Percentiles rank a stretch among this genome's conserved stretches.
Evolutionary conservation across 202 grass and related monocot species (phyloP).

Genomic region (Zoysia matrella): DNA sequence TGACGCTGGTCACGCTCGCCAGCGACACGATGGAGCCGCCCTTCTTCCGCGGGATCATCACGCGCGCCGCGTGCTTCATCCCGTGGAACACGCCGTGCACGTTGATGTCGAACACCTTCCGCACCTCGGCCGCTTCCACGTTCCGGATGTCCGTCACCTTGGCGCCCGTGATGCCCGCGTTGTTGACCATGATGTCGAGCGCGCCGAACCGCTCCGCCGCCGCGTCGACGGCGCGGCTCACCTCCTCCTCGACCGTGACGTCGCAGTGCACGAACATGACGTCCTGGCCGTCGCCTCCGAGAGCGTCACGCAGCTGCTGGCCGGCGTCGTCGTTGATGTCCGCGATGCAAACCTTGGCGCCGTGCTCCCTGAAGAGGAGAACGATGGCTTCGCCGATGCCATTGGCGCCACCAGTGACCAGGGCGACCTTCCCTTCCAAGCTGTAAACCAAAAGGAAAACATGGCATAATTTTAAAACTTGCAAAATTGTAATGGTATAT

Average conservation of each 20-base stretch:
- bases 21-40: slow-evolving; percentile 74
- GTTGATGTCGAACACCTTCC: slow-evolving; percentile 74
- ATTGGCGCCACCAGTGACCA: slow-evolving; percentile 71
- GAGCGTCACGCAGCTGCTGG: slow-evolving; percentile 51
- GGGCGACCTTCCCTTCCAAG: slow-evolving; percentile 78
- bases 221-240: slow-evolving; percentile 65
- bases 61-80: slow-evolving; percentile 85
- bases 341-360: slow-evolving; percentile 81
- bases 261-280: slow-evolving; percentile 78
- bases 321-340: slow-evolving; percentile 70
- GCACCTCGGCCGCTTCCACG: slow-evolving; percentile 57
- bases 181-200: slow-evolving; percentile 89
- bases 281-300: slow-evolving; percentile 48
- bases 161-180: slow-evolving; percentile 62
- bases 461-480: no score
- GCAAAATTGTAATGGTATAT: no score
- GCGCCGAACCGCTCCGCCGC: slow-evolving; percentile 54
- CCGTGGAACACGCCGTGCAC: slow-evolving; percentile 70
- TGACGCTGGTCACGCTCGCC: slow-evolving; percentile 66
- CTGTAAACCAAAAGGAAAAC: slow-evolving; percentile 38
- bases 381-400: slow-evolving; percentile 87
- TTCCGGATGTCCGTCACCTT: slow-evolving; percentile 73
- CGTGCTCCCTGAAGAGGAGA: slow-evolving; percentile 75
- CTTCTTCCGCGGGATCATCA: slow-evolving; percentile 66
- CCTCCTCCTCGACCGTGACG: slow-evolving; percentile 67